Evolutionary conservation across 2,329 filamentous ascomycete genomes (phyloP), one percentile per base, ranked within the genome.

Genomic region (Pezicula radicicola): DNA sequence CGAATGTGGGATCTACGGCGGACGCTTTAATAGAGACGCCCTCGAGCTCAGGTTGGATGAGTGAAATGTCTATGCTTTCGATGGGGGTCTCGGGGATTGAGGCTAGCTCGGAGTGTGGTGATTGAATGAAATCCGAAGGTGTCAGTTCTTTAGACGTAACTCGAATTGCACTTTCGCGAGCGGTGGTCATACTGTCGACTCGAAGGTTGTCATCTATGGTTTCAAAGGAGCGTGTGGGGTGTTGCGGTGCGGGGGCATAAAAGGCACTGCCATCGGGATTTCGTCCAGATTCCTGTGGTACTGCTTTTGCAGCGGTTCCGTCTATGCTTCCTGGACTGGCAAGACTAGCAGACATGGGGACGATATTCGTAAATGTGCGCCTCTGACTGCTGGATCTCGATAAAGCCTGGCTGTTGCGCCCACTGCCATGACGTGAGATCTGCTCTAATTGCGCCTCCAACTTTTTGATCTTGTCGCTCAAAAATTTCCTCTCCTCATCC

Each of bases 1-100:
- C 60, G 41, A 68, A 68, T 1, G 54, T 54, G 33, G 65, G 64
- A 13, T 54, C 73, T 13, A 84, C 69, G 1, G 79, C 79, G 13
- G 74, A 75, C 5, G 75, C 72, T 63, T 77, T 81, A 57, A 85
- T 72, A 1, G 76, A 74, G 47, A 85, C 79, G 6, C 81, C 80
- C 61, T 85, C 82, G n/a, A 84, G 68, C 28, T 77, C 75, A 3
- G 80, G 79, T 57, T 83, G 75, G 25, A 84, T 78, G 53, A 78
- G 75, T 41, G 78, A 74, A 9, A 85, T 76, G 53, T 84, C 81
- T 47, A 85, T 80, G 27, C 77, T 72, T 25, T 66, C 63, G 8
- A 44, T 27, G 7, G 53, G 52, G 6, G 50, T 53, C 50, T 64
- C 63, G 18, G 53, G 50, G 18, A 63, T 61, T 2, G 54, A 30